These are phyloP conservation scores for Perilla frutescens DNA, from an alignment of 257 asterid genomes.

Conservation along the genomic window DNA sequence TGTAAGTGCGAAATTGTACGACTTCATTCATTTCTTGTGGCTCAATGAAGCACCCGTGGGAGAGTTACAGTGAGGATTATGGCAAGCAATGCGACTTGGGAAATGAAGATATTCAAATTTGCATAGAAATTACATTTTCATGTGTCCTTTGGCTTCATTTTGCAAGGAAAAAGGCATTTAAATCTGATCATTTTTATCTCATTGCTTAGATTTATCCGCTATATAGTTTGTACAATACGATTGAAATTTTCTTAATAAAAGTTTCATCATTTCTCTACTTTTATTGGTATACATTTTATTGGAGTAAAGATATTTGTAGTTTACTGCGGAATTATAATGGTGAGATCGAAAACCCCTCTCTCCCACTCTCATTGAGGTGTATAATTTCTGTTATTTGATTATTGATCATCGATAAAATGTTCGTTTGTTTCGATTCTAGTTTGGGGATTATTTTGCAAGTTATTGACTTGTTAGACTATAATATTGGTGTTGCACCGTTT, in stretches of 20 bases:
- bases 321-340: neutral
- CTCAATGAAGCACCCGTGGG: slow-evolving; percentile 99
- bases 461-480: too few species aligned
- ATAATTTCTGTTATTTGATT: too few species aligned
- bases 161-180: neutral
- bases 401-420: too few species aligned
- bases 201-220: too few species aligned
- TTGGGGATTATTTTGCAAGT: too few species aligned
- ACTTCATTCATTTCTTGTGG: slow-evolving; percentile 96
- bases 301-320: neutral
- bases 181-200: neutral
- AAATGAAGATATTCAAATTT: neutral
- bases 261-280: neutral
- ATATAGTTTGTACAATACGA: neutral
- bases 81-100: neutral
- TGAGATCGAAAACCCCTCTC: neutral
- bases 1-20: slow-evolving; percentile 88
- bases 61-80: slow-evolving; percentile 65
- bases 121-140: neutral
- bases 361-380: too few species aligned
- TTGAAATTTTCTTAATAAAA: neutral
- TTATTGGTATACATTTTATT: neutral
- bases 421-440: too few species aligned
- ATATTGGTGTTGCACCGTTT: too few species aligned
- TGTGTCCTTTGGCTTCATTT: neutral